Percentiles rank a stretch among this genome's conserved stretches.
Conservation (phyloP, 75 land plant species). For the Azolla pinnata region DNA sequence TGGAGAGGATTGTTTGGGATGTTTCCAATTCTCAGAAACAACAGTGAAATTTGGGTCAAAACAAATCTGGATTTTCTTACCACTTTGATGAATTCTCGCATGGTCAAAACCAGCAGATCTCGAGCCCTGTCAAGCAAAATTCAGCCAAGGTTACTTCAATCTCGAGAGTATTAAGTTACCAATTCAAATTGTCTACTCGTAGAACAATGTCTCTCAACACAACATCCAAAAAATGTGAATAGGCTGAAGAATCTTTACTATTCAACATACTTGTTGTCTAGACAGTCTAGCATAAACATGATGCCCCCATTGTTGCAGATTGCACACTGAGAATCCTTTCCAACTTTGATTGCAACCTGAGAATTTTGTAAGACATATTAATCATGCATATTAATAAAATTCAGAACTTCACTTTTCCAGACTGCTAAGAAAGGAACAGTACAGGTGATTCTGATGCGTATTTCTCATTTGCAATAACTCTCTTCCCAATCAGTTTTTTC, state of each 20-base stretch:
- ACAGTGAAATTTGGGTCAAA: neutral
- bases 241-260: neutral
- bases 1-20: neutral
- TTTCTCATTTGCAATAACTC: conserved; percentile 4
- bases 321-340: conserved; percentile 15
- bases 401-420: no score
- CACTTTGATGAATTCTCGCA: conserved; percentile 18
- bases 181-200: neutral
- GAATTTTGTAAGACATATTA: no score
- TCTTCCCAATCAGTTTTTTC: conserved; percentile 1
- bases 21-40: neutral
- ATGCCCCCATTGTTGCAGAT: neutral
- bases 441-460: conserved; percentile 8
- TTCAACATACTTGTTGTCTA: conserved; percentile 9
- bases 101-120: conserved; percentile 23
- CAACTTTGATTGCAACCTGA: conserved; percentile 6
- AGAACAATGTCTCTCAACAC: neutral
- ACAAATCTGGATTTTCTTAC: conserved; percentile 9
- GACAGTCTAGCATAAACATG: conserved; percentile 1
- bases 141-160: neutral
- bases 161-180: neutral
- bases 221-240: neutral
- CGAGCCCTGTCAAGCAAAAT: conserved; percentile 17
- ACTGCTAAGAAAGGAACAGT: neutral
- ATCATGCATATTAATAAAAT: no score